Conservation (phyloP, 192 early-diverging fungal species). For the Umbelopsis ramanniana region DNA sequence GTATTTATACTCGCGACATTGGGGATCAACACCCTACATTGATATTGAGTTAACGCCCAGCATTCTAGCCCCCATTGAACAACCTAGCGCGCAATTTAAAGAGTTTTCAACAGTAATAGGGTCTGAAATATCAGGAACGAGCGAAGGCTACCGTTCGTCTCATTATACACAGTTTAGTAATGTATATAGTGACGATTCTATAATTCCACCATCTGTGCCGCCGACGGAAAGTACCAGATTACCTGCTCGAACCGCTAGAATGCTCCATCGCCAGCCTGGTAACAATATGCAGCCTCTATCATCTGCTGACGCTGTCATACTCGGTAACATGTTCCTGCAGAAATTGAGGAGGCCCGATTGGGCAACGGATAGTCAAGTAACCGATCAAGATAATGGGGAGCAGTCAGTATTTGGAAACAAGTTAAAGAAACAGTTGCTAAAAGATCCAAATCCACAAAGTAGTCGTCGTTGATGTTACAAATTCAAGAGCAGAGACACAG, state of each 20-base stretch:
- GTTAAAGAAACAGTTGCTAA: neutral
- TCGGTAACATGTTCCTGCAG: constrained; percentile 42
- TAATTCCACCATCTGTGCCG: neutral
- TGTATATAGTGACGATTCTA: constrained; percentile 4
- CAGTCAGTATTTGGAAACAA: constrained; percentile 10
- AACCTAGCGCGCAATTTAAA: neutral
- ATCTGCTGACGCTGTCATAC: constrained; percentile 36
- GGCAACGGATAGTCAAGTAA: constrained; percentile 13
- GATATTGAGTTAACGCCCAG: neutral
- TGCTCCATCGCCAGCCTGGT: neutral
- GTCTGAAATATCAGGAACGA: neutral
- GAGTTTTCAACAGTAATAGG: neutral
- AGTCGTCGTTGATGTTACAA: too few relatives aligned
- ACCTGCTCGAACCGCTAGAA: neutral
- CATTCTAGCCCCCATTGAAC: neutral
- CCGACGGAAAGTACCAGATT: neutral
- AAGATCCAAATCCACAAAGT: neutral
- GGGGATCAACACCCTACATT: neutral
- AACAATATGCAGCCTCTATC: constrained; percentile 19
- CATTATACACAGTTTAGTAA: constrained; percentile 15
- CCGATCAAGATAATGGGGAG: neutral
- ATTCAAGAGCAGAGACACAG: too few relatives aligned
- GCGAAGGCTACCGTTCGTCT: neutral
- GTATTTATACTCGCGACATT: neutral
- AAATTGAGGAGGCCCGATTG: constrained; percentile 40